Conservation (phyloP, 164 flowering plant species). For the Paratinospora sagittata region DNA sequence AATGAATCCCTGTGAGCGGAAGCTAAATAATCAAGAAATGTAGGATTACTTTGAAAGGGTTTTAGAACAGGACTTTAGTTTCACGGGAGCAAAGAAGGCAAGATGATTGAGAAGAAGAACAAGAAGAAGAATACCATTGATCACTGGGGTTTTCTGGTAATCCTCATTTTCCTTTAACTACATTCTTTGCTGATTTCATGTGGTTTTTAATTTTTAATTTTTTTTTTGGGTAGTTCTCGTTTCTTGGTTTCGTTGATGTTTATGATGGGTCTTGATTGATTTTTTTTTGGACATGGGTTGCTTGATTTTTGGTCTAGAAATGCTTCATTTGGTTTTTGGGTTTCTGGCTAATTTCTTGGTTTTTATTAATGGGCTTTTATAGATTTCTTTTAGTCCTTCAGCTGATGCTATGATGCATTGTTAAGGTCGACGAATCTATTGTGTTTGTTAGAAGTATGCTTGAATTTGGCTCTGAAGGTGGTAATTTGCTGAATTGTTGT, state of each 20-base stretch:
- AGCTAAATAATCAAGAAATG: background rate
- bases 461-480: background rate
- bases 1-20: background rate
- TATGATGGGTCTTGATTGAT: background rate
- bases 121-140: constrained; percentile 18
- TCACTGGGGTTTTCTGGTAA: constrained; percentile 63
- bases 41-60: background rate
- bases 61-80: background rate
- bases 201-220: background rate
- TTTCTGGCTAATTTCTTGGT: constrained; percentile 2
- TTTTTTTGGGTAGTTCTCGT: too few relatives aligned
- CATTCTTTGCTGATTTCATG: background rate
- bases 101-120: constrained; percentile 22
- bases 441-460: constrained; percentile 1
- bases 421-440: background rate
- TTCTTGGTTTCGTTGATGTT: too few relatives aligned
- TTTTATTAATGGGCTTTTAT: background rate
- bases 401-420: background rate
- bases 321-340: background rate
- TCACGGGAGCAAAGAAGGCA: background rate
- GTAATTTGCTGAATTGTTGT: constrained; percentile 12
- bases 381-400: background rate
- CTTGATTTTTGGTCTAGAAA: constrained; percentile 2
- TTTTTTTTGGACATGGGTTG: background rate
- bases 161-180: background rate